Percentiles rank a stretch among this genome's conserved stretches.
Evolutionary conservation across 805 yeast genomes (phyloP).

Genomic region (Alloascoidea hylecoeti): DNA sequence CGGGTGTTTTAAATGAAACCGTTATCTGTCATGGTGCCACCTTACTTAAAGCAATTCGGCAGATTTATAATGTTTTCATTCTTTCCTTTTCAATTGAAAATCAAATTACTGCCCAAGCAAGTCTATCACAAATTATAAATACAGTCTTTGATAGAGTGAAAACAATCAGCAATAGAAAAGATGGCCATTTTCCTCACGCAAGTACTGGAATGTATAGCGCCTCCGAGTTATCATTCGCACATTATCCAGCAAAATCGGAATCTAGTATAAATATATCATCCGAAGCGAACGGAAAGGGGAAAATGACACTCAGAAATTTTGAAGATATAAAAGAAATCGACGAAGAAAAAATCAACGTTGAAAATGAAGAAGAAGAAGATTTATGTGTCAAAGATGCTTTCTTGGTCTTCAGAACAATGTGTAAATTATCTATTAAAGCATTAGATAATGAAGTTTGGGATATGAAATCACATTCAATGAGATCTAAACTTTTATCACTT

Average conservation of each 20-base stretch:
- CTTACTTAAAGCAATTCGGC: conserved; percentile 79
- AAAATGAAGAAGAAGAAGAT: conserved; percentile 44
- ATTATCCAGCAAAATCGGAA: neutral
- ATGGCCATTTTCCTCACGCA: no score
- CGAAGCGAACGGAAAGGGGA: neutral
- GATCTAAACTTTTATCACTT: conserved; percentile 80
- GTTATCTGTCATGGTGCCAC: conserved; percentile 86
- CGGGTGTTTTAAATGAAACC: conserved; percentile 69
- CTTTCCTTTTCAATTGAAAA: conserved; percentile 69
- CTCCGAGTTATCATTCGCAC: neutral
- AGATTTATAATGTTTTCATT: conserved; percentile 84
- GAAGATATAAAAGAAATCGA: conserved; percentile 6
- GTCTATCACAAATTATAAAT: conserved; percentile 79
- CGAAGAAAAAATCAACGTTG: conserved; percentile 20
- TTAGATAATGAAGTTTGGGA: conserved; percentile 48
- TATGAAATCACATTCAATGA: conserved; percentile 75
- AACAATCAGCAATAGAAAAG: neutral
- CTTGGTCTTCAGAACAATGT: conserved; percentile 85
- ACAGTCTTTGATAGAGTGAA: conserved; percentile 69
- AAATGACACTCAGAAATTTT: neutral
- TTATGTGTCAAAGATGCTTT: conserved; percentile 81
- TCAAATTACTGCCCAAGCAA: conserved; percentile 92
- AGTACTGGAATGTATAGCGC: neutral
- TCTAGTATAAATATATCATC: neutral
- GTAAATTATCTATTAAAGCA: conserved; percentile 81